These are phyloP conservation scores for Sordariomycetes sp. DNA, from an alignment of 2,329 filamentous ascomycete genomes.

Conservation along the genomic window DNA sequence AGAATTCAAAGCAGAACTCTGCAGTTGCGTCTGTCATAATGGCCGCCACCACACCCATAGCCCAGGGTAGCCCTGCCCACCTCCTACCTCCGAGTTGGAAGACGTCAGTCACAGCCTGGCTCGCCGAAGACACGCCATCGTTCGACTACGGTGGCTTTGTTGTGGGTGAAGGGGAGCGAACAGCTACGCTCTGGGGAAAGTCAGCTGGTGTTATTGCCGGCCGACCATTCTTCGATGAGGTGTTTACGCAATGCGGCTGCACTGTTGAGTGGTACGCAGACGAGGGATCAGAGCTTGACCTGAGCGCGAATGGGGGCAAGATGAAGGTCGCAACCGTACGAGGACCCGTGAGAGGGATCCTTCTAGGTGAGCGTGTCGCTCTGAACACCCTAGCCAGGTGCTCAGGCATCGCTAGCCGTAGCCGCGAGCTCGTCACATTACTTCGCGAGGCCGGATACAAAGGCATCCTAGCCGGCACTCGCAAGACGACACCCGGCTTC, in stretches of 20 bases:
- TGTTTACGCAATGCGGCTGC: constrained; percentile 85
- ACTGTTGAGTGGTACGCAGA: constrained; percentile 78
- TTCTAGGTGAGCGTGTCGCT: constrained; percentile 89
- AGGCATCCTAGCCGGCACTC: constrained; percentile 83
- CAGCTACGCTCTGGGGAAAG: constrained; percentile 60
- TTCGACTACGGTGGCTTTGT: constrained; percentile 98
- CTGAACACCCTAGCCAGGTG: constrained; percentile 86
- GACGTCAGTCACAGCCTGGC: constrained; percentile 70
- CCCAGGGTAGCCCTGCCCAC: constrained; percentile 43
- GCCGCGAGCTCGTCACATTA: constrained; percentile 41
- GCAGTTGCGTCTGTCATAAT: background rate
- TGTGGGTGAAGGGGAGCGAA: constrained; percentile 61
- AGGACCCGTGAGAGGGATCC: constrained; percentile 69
- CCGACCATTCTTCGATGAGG: constrained; percentile 89
- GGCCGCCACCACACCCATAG: background rate
- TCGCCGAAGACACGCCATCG: constrained; percentile 90
- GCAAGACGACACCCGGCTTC: constrained; percentile 96
- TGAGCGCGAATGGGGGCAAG: constrained; percentile 43
- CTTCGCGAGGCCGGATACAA: constrained; percentile 62
- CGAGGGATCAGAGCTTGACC: constrained; percentile 64
- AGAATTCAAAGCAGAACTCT: no score
- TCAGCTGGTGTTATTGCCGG: constrained; percentile 78
- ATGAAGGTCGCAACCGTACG: constrained; percentile 68
- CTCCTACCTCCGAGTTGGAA: constrained; percentile 84
- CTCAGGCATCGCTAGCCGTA: constrained; percentile 77